phyloP scores from a whole-genome alignment of 176 grass and related monocot species.

The Cenchrus purpureus region DNA sequence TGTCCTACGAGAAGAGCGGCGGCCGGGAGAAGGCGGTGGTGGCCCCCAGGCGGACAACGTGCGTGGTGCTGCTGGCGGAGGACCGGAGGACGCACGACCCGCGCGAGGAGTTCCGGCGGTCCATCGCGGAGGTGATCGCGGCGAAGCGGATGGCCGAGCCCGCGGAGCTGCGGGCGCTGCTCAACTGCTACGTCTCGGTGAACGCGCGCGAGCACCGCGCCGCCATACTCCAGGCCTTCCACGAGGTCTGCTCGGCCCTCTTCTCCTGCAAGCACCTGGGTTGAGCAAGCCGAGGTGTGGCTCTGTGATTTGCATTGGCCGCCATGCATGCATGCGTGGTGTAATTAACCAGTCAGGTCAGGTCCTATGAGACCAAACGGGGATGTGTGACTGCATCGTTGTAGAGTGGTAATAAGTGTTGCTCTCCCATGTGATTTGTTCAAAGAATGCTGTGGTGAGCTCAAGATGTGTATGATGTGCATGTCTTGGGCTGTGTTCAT shows the following conservation, averaged over 20 bases:
- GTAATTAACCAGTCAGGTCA: neutral
- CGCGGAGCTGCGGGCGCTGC: constrained; percentile 73
- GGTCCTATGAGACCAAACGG: neutral
- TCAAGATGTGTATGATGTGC: neutral
- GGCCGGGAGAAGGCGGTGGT: neutral
- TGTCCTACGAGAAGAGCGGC: constrained; percentile 23
- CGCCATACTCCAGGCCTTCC: constrained; percentile 86
- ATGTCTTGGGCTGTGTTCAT: neutral
- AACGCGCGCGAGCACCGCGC: constrained; percentile 75
- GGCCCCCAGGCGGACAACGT: constrained; percentile 31
- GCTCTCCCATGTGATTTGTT: constrained; percentile 2
- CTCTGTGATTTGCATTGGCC: neutral
- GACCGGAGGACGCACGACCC: constrained; percentile 71
- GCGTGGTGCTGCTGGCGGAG: constrained; percentile 74
- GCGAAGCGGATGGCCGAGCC: constrained; percentile 79
- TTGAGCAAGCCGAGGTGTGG: neutral
- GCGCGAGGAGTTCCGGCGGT: constrained; percentile 73
- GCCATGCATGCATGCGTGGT: too few relatives aligned
- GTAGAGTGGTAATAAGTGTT: constrained; percentile 13
- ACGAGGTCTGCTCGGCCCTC: constrained; percentile 81
- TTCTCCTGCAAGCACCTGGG: constrained; percentile 50
- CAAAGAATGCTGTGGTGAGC: constrained; percentile 21
- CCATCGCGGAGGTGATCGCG: constrained; percentile 80
- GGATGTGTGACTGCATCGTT: neutral
- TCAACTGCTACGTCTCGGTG: constrained; percentile 91